Evolutionary conservation across 306 rosid genomes (phyloP).

Genomic region (Lathyrus aphaca): DNA sequence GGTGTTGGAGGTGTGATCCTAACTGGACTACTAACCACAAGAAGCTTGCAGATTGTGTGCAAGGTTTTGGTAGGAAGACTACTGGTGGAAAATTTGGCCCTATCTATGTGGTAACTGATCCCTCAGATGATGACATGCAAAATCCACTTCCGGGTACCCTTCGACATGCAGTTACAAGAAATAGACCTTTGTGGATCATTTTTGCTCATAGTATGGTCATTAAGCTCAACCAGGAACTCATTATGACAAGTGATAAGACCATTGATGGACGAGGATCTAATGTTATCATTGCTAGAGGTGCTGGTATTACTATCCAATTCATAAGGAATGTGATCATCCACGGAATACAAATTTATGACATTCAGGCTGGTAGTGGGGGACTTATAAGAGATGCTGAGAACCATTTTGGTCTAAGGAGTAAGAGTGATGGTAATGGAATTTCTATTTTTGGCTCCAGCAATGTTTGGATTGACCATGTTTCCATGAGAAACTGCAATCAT

Average conservation of each 20-base stretch:
- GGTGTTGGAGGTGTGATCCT: slow-evolving; percentile 82
- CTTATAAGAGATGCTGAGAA: slow-evolving; percentile 50
- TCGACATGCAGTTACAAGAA: slow-evolving; percentile 61
- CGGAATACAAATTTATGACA: slow-evolving; percentile 54
- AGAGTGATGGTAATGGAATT: slow-evolving; percentile 44
- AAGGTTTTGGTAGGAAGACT: slow-evolving; percentile 68
- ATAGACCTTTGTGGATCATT: no score
- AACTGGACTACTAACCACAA: slow-evolving; percentile 65
- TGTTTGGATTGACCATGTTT: no score
- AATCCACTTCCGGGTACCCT: slow-evolving; percentile 71
- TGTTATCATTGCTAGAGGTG: slow-evolving; percentile 58
- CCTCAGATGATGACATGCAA: slow-evolving; percentile 47
- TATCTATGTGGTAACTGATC: no score
- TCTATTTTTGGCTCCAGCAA: no score
- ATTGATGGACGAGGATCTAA: slow-evolving; percentile 74
- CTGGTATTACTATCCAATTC: slow-evolving; percentile 69
- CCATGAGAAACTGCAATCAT: no score
- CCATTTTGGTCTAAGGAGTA: slow-evolving; percentile 62
- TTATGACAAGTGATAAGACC: slow-evolving; percentile 53
- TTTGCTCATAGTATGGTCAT: no score
- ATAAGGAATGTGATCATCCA: slow-evolving; percentile 68
- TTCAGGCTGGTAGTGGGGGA: slow-evolving; percentile 53
- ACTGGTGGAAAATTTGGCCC: slow-evolving; percentile 53
- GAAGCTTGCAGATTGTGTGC: slow-evolving; percentile 59
- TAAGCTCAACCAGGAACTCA: no score